Percentiles rank a stretch among this genome's conserved stretches.
Evolutionary conservation across 371 early-diverging fungal species (phyloP).

Genomic region (Saksenaea oblongispora): DNA sequence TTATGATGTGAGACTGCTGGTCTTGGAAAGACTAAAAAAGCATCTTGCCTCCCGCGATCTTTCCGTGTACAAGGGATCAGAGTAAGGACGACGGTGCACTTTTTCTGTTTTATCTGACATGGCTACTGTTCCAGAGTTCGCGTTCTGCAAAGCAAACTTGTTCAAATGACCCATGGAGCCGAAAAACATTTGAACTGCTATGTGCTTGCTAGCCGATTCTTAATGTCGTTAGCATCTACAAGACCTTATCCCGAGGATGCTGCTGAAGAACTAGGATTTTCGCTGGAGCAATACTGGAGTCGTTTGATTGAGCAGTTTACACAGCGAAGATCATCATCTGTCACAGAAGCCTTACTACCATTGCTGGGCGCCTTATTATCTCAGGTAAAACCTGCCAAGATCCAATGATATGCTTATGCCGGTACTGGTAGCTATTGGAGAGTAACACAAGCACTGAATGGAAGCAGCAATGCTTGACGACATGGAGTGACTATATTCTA

Average conservation of each 20-base stretch:
- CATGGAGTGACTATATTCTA: constrained; percentile 48
- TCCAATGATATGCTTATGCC: background rate
- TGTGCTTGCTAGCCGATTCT: constrained; percentile 44
- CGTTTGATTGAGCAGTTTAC: constrained; percentile 30
- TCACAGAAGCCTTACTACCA: constrained; percentile 46
- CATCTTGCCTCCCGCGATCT: constrained; percentile 7
- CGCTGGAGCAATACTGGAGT: constrained; percentile 42
- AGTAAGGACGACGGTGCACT: constrained; percentile 10
- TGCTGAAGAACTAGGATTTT: constrained; percentile 22
- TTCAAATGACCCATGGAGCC: constrained; percentile 48
- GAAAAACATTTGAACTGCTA: constrained; percentile 58
- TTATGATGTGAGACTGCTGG: constrained; percentile 65
- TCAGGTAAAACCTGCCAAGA: constrained; percentile 25
- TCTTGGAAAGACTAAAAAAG: constrained; percentile 40
- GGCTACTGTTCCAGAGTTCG: constrained; percentile 19
- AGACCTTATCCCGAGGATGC: constrained; percentile 35
- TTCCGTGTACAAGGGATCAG: constrained; percentile 3
- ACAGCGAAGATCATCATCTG: constrained; percentile 30
- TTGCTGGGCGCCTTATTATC: constrained; percentile 44
- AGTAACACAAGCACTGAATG: constrained; percentile 13
- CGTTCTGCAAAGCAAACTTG: constrained; percentile 40
- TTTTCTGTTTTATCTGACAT: constrained; percentile 2
- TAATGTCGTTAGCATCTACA: constrained; percentile 30
- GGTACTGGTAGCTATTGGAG: constrained; percentile 9
- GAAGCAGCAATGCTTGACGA: constrained; percentile 38